A percentile compares a stretch with the other conserved stretches of the same genome.
Conservation (phyloP, 805 yeast genomes). For the Lipomyces starkeyi region DNA sequence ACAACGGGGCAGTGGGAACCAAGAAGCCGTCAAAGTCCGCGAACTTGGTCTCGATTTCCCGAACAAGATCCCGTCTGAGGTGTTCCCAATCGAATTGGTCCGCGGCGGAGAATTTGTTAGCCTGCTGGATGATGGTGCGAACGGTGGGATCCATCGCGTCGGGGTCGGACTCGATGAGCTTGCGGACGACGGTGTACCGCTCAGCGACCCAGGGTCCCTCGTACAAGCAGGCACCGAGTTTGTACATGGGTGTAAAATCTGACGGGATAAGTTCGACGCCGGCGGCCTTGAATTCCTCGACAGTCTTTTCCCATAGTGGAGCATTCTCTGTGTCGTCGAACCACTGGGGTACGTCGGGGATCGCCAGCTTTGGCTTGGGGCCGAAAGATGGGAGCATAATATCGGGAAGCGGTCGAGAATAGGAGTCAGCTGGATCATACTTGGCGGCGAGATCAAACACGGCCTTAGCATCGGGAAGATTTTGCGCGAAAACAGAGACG, state of each 20-base stretch:
- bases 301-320: constrained; percentile 64
- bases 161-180: constrained; percentile 59
- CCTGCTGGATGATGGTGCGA: constrained; percentile 70
- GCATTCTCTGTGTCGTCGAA: constrained; percentile 85
- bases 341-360: constrained; percentile 78
- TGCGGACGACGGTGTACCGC: constrained; percentile 82
- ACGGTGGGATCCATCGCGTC: constrained; percentile 85
- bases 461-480: constrained; percentile 80
- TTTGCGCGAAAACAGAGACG: constrained; percentile 81
- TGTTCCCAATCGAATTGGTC: constrained; percentile 87
- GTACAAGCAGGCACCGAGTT: constrained; percentile 83
- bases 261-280: constrained; percentile 67
- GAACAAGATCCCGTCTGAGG: constrained; percentile 78
- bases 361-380: constrained; percentile 67
- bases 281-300: constrained; percentile 55
- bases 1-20: constrained; percentile 94
- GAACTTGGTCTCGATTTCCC: constrained; percentile 63
- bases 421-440: constrained; percentile 77
- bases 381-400: constrained; percentile 68
- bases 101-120: constrained; percentile 78
- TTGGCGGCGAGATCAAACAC: constrained; percentile 73
- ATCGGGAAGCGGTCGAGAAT: constrained; percentile 74
- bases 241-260: constrained; percentile 76
- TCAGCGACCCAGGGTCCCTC: constrained; percentile 99
- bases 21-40: constrained; percentile 72